Percentiles rank a stretch among this genome's conserved stretches.
Evolutionary conservation across 306 rosid genomes (phyloP).

Genomic region (Glycine soja): DNA sequence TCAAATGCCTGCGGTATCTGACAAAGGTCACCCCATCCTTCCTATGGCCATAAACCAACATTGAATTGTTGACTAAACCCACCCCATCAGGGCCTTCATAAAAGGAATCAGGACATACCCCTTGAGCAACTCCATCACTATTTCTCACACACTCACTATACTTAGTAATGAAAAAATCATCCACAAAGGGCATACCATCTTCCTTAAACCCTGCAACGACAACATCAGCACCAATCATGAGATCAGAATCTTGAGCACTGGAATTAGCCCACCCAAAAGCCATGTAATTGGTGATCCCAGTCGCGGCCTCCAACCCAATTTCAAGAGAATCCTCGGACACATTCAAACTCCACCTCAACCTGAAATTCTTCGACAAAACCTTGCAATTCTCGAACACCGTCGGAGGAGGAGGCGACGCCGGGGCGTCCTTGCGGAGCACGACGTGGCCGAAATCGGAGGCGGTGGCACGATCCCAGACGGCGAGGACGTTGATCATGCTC

Average conservation of each 20-base stretch:
- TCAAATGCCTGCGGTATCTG: conserved; percentile 73
- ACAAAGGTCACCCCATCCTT: conserved; percentile 69
- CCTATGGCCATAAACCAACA: conserved; percentile 73
- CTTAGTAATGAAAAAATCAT: conserved; percentile 74
- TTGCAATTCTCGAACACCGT: conserved; percentile 83
- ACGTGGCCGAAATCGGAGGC: conserved; percentile 84
- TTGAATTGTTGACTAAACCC: conserved; percentile 54
- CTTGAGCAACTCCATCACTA: conserved; percentile 60
- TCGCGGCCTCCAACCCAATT: conserved; percentile 86
- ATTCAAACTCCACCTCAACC: conserved; percentile 87
- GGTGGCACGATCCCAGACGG: conserved; percentile 84
- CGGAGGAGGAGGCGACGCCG: conserved; percentile 11
- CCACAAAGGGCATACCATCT: conserved; percentile 78
- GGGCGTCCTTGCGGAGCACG: conserved; percentile 21
- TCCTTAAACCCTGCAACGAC: conserved; percentile 78
- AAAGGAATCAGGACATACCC: conserved; percentile 88
- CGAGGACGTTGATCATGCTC: conserved; percentile 76
- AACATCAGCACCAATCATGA: conserved; percentile 84
- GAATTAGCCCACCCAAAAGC: conserved; percentile 92
- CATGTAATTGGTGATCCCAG: conserved; percentile 74
- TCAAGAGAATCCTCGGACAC: conserved; percentile 61
- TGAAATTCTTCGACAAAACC: conserved; percentile 56
- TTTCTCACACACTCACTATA: conserved; percentile 71
- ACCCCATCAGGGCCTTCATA: conserved; percentile 56
- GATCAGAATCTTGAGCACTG: conserved; percentile 49